Evolutionary conservation across 2,329 filamentous ascomycete species (phyloP).

Genomic region (Aspergillus pseudoterreus): DNA sequence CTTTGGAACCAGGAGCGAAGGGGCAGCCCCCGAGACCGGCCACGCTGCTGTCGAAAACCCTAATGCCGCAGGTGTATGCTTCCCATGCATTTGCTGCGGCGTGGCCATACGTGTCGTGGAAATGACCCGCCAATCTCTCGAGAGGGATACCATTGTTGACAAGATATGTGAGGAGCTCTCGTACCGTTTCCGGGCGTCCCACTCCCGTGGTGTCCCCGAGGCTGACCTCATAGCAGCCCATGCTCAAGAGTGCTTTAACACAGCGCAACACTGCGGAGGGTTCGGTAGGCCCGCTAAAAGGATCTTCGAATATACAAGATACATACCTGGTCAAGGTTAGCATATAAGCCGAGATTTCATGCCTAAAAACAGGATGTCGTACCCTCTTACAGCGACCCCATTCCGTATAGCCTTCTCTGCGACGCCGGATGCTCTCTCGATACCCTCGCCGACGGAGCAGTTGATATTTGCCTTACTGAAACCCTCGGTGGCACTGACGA

Average conservation of each 20-base stretch:
- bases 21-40: conserved; percentile 80
- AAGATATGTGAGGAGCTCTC: conserved; percentile 30
- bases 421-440: conserved; percentile 32
- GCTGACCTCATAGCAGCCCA: conserved; percentile 87
- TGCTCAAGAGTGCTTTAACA: conserved; percentile 65
- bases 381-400: conserved; percentile 35
- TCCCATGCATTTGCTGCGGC: conserved; percentile 79
- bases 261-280: conserved; percentile 49
- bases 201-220: conserved; percentile 89
- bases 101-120: conserved; percentile 85
- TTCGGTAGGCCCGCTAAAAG: conserved; percentile 52
- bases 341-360: no score
- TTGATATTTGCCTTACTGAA: conserved; percentile 44
- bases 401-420: conserved; percentile 22
- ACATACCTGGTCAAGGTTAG: conserved; percentile 22
- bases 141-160: conserved; percentile 55
- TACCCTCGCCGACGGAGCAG: conserved; percentile 36
- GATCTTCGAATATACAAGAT: conserved; percentile 43
- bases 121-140: conserved; percentile 75
- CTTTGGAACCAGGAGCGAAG: conserved; percentile 79
- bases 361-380: background rate
- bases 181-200: conserved; percentile 56
- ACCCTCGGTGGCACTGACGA: conserved; percentile 40
- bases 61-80: conserved; percentile 70
- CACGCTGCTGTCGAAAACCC: conserved; percentile 76